These are phyloP conservation scores for Cerioporus squamosus DNA, from an alignment of 1,284 basidiomycete species.

Conservation along the genomic window DNA sequence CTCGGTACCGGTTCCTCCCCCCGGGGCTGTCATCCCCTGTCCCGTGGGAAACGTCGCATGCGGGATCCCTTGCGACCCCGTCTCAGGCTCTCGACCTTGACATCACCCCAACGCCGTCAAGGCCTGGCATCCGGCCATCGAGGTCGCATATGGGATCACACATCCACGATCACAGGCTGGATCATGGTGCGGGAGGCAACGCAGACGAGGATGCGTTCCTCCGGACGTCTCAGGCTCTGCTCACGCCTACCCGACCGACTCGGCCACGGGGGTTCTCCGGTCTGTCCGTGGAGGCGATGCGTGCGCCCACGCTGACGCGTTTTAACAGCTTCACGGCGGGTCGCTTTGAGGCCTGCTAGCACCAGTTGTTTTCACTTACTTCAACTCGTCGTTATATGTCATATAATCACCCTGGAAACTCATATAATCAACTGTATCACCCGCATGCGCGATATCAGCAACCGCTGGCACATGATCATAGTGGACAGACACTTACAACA, in stretches of 20 bases:
- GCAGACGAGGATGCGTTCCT: slow-evolving; percentile 5
- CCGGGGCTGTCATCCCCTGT: slow-evolving; percentile 11
- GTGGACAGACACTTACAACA: background rate
- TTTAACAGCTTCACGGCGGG: background rate
- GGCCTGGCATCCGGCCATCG: slow-evolving; percentile 3
- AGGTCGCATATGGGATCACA: slow-evolving; percentile 7
- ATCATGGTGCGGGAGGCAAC: slow-evolving; percentile 6
- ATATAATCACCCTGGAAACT: too few relatives aligned
- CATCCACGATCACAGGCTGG: slow-evolving; percentile 6
- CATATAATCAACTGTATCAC: too few relatives aligned
- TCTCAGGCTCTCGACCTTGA: too few relatives aligned
- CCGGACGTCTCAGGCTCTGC: background rate
- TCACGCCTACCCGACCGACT: background rate
- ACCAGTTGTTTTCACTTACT: background rate
- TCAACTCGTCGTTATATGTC: too few relatives aligned
- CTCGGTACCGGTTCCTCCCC: slow-evolving; percentile 13
- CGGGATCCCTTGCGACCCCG: too few relatives aligned
- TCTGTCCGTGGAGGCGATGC: background rate
- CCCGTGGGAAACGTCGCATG: background rate
- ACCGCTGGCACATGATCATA: too few relatives aligned
- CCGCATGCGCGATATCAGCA: too few relatives aligned
- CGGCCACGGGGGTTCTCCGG: background rate
- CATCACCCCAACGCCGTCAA: background rate
- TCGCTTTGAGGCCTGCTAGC: slow-evolving; percentile 1
- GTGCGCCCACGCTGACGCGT: slow-evolving; percentile 1